phyloP scores from a whole-genome alignment of 352 stramenopile species.

The Phytophthora hibernalis region DNA sequence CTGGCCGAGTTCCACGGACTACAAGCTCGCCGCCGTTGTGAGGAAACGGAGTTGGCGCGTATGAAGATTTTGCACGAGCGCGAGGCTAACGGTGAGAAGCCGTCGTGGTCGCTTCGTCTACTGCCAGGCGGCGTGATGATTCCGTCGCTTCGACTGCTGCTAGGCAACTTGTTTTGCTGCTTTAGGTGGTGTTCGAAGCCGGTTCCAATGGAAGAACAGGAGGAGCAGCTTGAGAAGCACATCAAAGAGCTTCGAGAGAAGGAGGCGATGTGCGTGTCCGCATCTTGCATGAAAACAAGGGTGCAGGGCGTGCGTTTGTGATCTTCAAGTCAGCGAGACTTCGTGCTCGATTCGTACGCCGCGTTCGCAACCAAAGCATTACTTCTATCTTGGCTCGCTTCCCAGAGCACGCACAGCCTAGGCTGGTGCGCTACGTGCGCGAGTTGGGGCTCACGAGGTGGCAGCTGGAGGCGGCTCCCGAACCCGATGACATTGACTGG shows the following conservation, averaged over 20 bases:
- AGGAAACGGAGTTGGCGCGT: conserved; percentile 66
- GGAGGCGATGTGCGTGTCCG: conserved; percentile 62
- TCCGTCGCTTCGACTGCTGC: conserved; percentile 58
- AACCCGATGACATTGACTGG: conserved; percentile 89
- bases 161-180: conserved; percentile 54
- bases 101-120: conserved; percentile 73
- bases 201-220: conserved; percentile 54
- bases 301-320: conserved; percentile 80
- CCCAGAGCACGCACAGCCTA: conserved; percentile 62
- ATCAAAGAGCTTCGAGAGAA: conserved; percentile 68
- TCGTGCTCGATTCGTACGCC: conserved; percentile 79
- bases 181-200: conserved; percentile 51
- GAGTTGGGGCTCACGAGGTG: conserved; percentile 81
- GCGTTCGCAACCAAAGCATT: conserved; percentile 78
- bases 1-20: conserved; percentile 75
- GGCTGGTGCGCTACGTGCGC: conserved; percentile 76
- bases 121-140: conserved; percentile 79
- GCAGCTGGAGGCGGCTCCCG: conserved; percentile 76
- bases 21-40: conserved; percentile 53
- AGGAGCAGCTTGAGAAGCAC: conserved; percentile 38
- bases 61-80: conserved; percentile 62
- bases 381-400: conserved; percentile 79
- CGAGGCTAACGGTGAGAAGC: conserved; percentile 43
- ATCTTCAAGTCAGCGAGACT: conserved; percentile 81
- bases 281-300: conserved; percentile 74